phyloP scores from a whole-genome alignment of 129 eudicot species.

The Sambucus nigra region DNA sequence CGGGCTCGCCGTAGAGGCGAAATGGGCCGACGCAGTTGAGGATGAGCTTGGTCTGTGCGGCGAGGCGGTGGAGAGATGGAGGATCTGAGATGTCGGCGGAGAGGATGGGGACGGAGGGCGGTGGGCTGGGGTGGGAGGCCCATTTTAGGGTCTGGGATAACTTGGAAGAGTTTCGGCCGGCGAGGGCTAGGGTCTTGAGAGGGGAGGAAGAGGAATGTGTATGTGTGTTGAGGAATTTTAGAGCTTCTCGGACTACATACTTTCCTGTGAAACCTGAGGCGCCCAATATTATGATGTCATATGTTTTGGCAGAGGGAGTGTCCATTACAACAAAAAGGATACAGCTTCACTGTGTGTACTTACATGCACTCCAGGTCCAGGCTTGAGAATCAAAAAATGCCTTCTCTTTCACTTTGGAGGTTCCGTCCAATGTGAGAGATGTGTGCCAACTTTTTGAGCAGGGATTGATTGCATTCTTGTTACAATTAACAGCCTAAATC shows the following conservation, averaged over 20 bases:
- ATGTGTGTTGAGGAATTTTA: constrained; percentile 55
- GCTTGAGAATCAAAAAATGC: too few species aligned
- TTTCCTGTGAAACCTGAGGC: constrained; percentile 96
- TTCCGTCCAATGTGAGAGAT: not conserved
- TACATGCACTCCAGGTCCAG: too few species aligned
- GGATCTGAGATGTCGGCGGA: constrained; percentile 56
- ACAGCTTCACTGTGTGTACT: too few species aligned
- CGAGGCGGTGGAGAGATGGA: constrained; percentile 47
- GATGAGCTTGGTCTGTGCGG: constrained; percentile 53
- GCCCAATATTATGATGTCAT: constrained; percentile 68
- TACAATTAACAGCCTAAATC: too few species aligned
- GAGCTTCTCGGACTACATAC: constrained; percentile 78
- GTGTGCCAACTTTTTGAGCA: not conserved
- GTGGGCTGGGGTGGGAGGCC: constrained; percentile 57
- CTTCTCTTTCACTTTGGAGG: too few species aligned
- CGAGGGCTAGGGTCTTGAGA: constrained; percentile 63
- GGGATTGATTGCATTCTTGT: too few species aligned
- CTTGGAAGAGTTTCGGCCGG: constrained; percentile 58
- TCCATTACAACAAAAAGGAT: too few species aligned
- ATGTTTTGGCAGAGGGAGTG: constrained; percentile 7
- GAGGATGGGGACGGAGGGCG: constrained; percentile 51
- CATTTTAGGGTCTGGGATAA: constrained; percentile 56
- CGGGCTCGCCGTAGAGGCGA: constrained; percentile 64
- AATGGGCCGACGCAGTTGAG: constrained; percentile 95
- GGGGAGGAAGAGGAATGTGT: constrained; percentile 53